Evolutionary conservation across 441 rosid genomes (phyloP).

Genomic region (Populus hybrid): DNA sequence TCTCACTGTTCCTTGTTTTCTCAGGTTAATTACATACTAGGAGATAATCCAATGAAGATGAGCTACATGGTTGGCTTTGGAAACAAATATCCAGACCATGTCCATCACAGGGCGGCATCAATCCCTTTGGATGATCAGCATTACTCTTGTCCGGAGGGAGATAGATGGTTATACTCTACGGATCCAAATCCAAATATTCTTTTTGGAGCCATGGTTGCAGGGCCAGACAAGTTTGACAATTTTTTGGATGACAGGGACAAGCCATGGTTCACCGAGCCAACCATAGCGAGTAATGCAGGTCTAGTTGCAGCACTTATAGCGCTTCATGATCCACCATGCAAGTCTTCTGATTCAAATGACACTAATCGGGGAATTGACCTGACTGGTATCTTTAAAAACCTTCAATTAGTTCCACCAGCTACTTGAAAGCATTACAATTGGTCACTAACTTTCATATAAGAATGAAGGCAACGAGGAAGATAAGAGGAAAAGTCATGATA

Average conservation of each 20-base stretch:
- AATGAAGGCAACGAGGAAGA: background rate
- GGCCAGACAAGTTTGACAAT: conserved; percentile 79
- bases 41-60: conserved; percentile 90
- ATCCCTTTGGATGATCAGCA: conserved; percentile 55
- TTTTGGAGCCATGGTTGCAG: conserved; percentile 79
- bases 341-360: conserved; percentile 12
- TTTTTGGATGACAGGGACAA: conserved; percentile 77
- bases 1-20: background rate
- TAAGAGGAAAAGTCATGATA: background rate
- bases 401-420: conserved; percentile 16
- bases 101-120: conserved; percentile 85
- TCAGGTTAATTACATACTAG: conserved; percentile 73
- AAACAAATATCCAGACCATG: conserved; percentile 72
- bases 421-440: background rate
- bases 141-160: conserved; percentile 43
- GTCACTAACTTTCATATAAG: background rate
- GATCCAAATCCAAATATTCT: conserved; percentile 73
- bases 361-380: conserved; percentile 37
- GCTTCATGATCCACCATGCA: conserved; percentile 40
- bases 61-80: conserved; percentile 97
- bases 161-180: conserved; percentile 61
- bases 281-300: conserved; percentile 90
- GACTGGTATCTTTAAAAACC: conserved; percentile 37
- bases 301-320: conserved; percentile 72
- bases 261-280: conserved; percentile 83